Evolutionary conservation across 2,329 filamentous ascomycete species (phyloP), one percentile per base, ranked within the genome.

Genomic region (Calonectria henricotiae): DNA sequence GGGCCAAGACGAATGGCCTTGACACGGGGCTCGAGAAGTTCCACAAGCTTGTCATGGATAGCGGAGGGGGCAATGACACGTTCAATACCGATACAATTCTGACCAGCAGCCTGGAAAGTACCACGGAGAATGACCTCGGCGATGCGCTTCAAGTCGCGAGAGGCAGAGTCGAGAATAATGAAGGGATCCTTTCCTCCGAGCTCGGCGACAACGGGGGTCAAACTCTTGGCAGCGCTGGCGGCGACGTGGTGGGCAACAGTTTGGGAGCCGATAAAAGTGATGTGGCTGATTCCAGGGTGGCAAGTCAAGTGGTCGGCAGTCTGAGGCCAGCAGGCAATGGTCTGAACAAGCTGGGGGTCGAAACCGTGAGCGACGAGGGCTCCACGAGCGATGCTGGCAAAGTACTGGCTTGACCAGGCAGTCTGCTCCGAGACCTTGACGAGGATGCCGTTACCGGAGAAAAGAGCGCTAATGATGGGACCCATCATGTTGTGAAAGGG

Each of bases 81-180:
- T 85, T 99, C 96, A 75, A 98, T 96, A 66, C 96, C 96, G 79
- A 99, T 96, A 83, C 96, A 99, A 84, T 99, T 99, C 82, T 99
- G 96, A 1, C 96, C 96, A 17, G 95, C 92, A 62, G 95, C 95
- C 83, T 99, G 96, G 84, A 98, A 99, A 11, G 94, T 94, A 63
- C 96, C 96, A 64, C 96, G 91, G 84, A 99, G 92, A 72, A 98
- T 89, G 73, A 97, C 93, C 72, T 95, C 93, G 44, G 90, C 89
- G 61, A 98, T 91, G 47, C 93, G 90, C 5, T 89, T 83, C 69
- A 98, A 86, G 77, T 94, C 88, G 68, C 80, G 80, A 58, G 82
- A 82, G 3, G 92, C 88, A 47, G 96, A 94, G 81, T 98, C 95
- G 46, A 98, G 90, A 25, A 99, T 84, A 70, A 99, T 91, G 37